These are phyloP conservation scores for Colletotrichum tanaceti DNA, from an alignment of 2,329 filamentous ascomycete genomes.

Conservation along the genomic window DNA sequence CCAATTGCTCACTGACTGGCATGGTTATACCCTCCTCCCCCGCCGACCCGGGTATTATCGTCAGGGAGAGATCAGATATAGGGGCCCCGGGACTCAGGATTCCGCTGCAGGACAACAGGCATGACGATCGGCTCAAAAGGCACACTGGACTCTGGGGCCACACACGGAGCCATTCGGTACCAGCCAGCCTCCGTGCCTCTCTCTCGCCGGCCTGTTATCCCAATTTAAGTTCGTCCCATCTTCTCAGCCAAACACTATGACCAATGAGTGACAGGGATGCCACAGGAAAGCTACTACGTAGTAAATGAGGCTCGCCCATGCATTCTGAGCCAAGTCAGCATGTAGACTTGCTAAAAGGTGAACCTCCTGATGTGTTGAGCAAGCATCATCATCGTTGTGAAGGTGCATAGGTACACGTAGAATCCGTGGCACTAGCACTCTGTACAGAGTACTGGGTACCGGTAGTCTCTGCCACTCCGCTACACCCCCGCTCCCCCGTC, in stretches of 20 bases:
- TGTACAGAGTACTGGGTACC: too few relatives aligned
- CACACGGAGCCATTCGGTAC: constrained; percentile 36
- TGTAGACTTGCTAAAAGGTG: constrained; percentile 3
- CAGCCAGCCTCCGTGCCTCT: constrained; percentile 6
- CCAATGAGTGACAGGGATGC: constrained; percentile 37
- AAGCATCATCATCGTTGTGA: too few relatives aligned
- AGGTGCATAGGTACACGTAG: too few relatives aligned
- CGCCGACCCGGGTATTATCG: constrained; percentile 23
- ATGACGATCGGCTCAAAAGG: constrained; percentile 39
- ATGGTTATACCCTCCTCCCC: neutral
- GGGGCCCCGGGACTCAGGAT: constrained; percentile 35
- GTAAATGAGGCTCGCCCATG: constrained; percentile 29
- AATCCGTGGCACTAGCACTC: too few relatives aligned
- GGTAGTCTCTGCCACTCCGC: too few relatives aligned
- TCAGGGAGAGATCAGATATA: constrained; percentile 39
- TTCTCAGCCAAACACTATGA: constrained; percentile 33
- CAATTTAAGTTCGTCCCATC: constrained; percentile 41
- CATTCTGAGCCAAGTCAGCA: constrained; percentile 13
- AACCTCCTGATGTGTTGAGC: too few relatives aligned
- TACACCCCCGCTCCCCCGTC: neutral
- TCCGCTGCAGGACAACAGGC: constrained; percentile 40
- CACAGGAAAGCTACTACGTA: neutral
- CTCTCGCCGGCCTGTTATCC: constrained; percentile 9
- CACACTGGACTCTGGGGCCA: constrained; percentile 17
- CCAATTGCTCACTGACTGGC: neutral